phyloP scores from a whole-genome alignment of 108 stramenopile genomes.

The Skeletonema potamos region DNA sequence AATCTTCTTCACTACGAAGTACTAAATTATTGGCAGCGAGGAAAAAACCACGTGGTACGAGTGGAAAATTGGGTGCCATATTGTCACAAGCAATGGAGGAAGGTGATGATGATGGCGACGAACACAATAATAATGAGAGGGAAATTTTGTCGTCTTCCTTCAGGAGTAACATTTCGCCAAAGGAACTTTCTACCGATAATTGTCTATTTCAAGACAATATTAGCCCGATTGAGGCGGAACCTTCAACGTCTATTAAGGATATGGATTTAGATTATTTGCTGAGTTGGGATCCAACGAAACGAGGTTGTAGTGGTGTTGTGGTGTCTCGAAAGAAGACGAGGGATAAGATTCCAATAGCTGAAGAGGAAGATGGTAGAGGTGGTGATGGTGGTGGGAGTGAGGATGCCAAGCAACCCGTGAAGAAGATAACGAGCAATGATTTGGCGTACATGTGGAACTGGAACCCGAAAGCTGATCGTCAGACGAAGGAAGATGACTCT shows the following conservation, averaged over 20 bases:
- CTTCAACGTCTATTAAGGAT: constrained; percentile 39
- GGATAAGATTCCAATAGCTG: constrained; percentile 19
- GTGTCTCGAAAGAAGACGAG: constrained; percentile 26
- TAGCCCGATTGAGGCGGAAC: constrained; percentile 39
- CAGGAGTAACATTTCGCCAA: background rate
- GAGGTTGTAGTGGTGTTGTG: constrained; percentile 3
- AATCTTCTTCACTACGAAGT: background rate
- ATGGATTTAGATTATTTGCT: constrained; percentile 81
- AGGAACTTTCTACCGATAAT: too few species aligned
- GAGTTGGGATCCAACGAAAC: constrained; percentile 70
- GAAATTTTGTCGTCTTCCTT: background rate
- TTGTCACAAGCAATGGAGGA: constrained; percentile 35
- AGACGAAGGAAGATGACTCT: constrained; percentile 15
- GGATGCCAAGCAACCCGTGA: constrained; percentile 1
- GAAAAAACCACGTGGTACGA: background rate
- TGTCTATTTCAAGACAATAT: constrained; percentile 38
- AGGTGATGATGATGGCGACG: constrained; percentile 3
- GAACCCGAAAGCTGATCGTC: constrained; percentile 59
- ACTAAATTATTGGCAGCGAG: background rate
- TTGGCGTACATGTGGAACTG: constrained; percentile 88
- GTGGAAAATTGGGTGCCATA: constrained; percentile 30
- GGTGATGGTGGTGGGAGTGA: background rate
- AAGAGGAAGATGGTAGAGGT: background rate
- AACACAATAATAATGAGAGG: background rate
- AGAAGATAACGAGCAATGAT: constrained; percentile 72